phyloP scores from a whole-genome alignment of 768 basidiomycete species.

The Panus rudis region DNA sequence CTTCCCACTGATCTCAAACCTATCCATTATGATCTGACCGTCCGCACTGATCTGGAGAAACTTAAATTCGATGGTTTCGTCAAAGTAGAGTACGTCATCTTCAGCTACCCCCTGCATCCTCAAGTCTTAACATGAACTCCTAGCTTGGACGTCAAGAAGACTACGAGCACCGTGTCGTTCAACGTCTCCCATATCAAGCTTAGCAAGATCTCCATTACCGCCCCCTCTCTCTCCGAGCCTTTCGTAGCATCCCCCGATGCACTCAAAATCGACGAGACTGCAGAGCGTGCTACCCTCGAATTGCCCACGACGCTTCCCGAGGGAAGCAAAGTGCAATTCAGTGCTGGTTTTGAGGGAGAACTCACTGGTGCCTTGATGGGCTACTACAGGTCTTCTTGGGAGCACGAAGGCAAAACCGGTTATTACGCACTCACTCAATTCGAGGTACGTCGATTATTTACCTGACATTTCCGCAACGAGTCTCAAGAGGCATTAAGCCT shows the following conservation, averaged over 20 bases:
- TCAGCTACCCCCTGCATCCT: background rate
- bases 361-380: conserved; percentile 73
- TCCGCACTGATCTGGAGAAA: conserved; percentile 78
- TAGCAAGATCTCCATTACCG: conserved; percentile 43
- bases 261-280: conserved; percentile 48
- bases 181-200: conserved; percentile 59
- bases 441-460: conserved; percentile 38
- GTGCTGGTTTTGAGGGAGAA: conserved; percentile 57
- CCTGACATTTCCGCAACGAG: background rate
- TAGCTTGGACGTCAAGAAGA: conserved; percentile 57
- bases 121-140: background rate
- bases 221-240: conserved; percentile 44
- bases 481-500: conserved; percentile 39
- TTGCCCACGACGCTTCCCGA: conserved; percentile 56
- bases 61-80: conserved; percentile 72
- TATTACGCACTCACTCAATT: conserved; percentile 85
- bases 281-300: conserved; percentile 58
- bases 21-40: conserved; percentile 69
- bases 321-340: conserved; percentile 64
- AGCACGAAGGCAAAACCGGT: conserved; percentile 56
- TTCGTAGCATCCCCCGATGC: conserved; percentile 36
- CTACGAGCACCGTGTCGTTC: conserved; percentile 56
- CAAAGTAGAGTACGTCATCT: conserved; percentile 49
- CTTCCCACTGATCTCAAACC: conserved; percentile 64
- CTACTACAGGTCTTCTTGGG: conserved; percentile 68